Percentiles rank a stretch among this genome's conserved stretches.
Evolutionary conservation across 495 filamentous ascomycete genomes (phyloP).

Genomic region (Penicillium crystallinum): DNA sequence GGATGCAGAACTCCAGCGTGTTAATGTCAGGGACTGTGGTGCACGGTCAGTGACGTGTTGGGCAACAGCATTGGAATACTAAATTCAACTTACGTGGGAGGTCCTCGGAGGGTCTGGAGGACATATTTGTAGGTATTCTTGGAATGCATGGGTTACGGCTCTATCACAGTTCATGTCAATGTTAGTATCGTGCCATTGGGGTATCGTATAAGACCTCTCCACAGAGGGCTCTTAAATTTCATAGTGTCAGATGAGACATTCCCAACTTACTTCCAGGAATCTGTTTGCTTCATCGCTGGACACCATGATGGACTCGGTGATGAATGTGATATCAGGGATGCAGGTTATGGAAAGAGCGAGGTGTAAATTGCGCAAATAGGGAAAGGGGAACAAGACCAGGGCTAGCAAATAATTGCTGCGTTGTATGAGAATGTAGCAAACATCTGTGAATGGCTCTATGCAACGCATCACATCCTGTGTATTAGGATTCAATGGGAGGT

Average conservation of each 20-base stretch:
- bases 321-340: not conserved
- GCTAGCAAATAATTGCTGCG: too few relatives aligned
- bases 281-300: not conserved
- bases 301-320: not conserved
- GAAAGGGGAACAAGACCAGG: too few relatives aligned
- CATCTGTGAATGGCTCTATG: too few relatives aligned
- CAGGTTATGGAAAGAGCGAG: not conserved
- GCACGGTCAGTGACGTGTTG: not conserved
- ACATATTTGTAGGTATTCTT: not conserved
- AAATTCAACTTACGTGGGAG: not conserved
- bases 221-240: not conserved
- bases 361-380: not conserved
- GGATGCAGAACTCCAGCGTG: constrained; percentile 6
- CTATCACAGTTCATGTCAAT: not conserved
- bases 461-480: not conserved
- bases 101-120: not conserved
- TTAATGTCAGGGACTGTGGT: not conserved
- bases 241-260: too few relatives aligned
- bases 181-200: too few relatives aligned
- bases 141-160: not conserved
- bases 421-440: too few relatives aligned
- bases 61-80: not conserved
- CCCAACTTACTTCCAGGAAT: not conserved
- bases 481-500: not conserved
- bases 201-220: not conserved